phyloP scores from a whole-genome alignment of 345 rosid species.

The Durio zibethinus region DNA sequence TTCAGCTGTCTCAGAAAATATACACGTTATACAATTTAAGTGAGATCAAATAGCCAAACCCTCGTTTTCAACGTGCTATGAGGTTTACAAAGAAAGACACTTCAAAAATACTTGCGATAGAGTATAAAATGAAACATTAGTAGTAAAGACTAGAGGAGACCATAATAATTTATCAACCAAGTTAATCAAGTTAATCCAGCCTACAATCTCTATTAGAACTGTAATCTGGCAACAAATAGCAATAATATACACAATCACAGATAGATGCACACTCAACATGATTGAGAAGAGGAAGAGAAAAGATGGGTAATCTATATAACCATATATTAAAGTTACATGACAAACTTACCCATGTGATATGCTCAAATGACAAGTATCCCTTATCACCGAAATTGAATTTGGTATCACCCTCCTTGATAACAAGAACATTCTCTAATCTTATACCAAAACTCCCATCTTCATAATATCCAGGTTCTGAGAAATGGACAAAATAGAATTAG shows the following conservation, averaged over 20 bases:
- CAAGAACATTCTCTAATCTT: slow-evolving; percentile 91
- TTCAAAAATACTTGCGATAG: not conserved
- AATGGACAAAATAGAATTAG: slow-evolving; percentile 10
- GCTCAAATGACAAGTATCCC: slow-evolving; percentile 89
- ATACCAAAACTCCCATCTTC: slow-evolving; percentile 95
- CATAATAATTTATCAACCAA: not conserved
- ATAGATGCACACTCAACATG: not conserved
- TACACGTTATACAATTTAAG: not conserved
- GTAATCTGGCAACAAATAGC: not conserved
- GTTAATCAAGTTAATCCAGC: not conserved
- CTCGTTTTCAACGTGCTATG: not conserved
- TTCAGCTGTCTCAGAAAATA: no score
- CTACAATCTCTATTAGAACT: not conserved
- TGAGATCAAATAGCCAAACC: not conserved
- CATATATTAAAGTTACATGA: no score
- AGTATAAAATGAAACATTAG: not conserved
- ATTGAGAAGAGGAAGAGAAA: not conserved
- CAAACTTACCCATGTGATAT: slow-evolving; percentile 89
- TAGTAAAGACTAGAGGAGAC: not conserved
- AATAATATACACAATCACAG: not conserved
- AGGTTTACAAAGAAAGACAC: not conserved
- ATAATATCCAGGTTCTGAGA: slow-evolving; percentile 87
- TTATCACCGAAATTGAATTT: slow-evolving; percentile 86
- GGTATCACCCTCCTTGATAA: slow-evolving; percentile 65
- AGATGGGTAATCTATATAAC: no score